phyloP scores from a whole-genome alignment of 805 yeast genomes.

The Jamesozyma jinghongensis region DNA sequence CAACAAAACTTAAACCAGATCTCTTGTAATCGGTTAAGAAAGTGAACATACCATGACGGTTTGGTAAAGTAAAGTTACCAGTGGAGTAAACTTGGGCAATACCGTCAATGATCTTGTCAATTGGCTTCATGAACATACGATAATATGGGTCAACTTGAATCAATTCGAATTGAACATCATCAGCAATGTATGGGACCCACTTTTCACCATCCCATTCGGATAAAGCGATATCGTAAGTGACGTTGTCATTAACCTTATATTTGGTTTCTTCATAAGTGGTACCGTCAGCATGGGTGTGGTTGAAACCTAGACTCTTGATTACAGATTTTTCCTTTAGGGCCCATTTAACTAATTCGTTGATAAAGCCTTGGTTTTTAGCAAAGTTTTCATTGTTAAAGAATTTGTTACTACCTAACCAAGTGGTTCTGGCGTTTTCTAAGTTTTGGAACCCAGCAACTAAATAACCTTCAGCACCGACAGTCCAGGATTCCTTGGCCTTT shows the following conservation, averaged over 20 bases:
- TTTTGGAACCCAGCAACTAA: constrained; percentile 74
- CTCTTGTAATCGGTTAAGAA: constrained; percentile 71
- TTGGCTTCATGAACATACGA: constrained; percentile 51
- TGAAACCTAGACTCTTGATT: constrained; percentile 44
- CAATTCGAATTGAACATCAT: constrained; percentile 73
- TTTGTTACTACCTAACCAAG: constrained; percentile 69
- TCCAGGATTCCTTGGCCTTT: constrained; percentile 63
- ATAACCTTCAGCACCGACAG: constrained; percentile 70
- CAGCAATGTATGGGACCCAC: constrained; percentile 63
- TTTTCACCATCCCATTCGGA: constrained; percentile 41
- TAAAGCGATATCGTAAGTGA: constrained; percentile 43
- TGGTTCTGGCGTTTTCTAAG: constrained; percentile 62
- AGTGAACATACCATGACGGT: constrained; percentile 95
- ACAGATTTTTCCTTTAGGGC: constrained; percentile 60
- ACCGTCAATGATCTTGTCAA: constrained; percentile 31
- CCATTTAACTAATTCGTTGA: constrained; percentile 54
- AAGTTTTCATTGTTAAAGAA: constrained; percentile 38
- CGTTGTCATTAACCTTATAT: constrained; percentile 71
- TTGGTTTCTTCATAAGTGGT: constrained; percentile 34
- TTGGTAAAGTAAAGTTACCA: constrained; percentile 65
- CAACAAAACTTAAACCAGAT: constrained; percentile 61
- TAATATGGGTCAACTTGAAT: constrained; percentile 93
- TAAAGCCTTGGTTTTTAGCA: constrained; percentile 32
- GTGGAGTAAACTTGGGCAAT: constrained; percentile 43
- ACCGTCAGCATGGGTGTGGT: constrained; percentile 44